Percentiles rank a stretch among this genome's conserved stretches.
phyloP scores from a whole-genome alignment of 345 rosid species.

The Populus tremula region DNA sequence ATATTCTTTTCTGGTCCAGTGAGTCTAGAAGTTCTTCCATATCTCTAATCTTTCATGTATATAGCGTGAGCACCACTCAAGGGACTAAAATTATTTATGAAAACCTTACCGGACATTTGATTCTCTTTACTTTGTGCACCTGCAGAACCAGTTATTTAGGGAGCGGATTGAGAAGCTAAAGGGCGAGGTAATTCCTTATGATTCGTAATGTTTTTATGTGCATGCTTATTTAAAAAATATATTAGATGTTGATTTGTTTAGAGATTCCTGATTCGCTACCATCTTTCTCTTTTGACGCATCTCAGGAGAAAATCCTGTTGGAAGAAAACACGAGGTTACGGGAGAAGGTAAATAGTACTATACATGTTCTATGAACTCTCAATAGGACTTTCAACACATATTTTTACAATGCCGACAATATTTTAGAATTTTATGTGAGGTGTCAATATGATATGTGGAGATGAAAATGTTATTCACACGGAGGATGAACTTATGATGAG shows the following conservation, averaged over 20 bases:
- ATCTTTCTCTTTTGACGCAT: neutral
- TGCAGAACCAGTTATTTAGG: conserved; percentile 55
- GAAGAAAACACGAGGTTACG: conserved; percentile 53
- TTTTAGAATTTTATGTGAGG: no score
- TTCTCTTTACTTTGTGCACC: neutral
- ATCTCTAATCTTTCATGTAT: neutral
- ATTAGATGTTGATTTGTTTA: neutral
- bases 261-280: neutral
- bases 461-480: no score
- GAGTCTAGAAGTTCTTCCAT: neutral
- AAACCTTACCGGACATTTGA: neutral
- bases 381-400: no score
- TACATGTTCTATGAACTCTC: neutral
- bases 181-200: conserved; percentile 45
- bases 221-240: neutral
- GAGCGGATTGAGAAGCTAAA: conserved; percentile 66
- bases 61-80: neutral
- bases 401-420: no score
- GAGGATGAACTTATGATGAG: no score
- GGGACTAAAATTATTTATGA: neutral
- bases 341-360: conserved; percentile 36
- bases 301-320: conserved; percentile 52
- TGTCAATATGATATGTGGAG: no score
- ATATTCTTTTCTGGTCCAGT: neutral
- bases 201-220: no score